Conservation (phyloP, 768 basidiomycete genomes). For the Hirschioporus abietinus region DNA sequence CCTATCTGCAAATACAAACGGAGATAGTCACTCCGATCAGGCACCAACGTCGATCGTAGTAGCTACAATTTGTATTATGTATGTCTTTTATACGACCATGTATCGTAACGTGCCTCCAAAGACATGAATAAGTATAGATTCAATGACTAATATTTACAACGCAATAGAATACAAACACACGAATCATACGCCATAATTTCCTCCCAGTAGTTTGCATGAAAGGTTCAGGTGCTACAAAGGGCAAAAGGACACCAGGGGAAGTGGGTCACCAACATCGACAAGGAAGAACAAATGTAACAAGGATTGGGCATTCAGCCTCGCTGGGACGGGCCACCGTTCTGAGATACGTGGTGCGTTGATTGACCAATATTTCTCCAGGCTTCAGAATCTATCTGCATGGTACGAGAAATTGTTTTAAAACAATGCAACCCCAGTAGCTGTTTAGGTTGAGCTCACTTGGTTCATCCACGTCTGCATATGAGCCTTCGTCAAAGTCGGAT, state of each 20-base stretch:
- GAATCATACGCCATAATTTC: neutral
- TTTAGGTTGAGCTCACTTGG: conserved; percentile 1
- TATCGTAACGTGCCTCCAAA: too few relatives aligned
- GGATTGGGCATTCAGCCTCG: neutral
- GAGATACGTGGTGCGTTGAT: neutral
- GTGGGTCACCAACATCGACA: neutral
- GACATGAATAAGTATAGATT: neutral
- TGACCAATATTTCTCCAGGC: neutral
- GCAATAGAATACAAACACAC: neutral
- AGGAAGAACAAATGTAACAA: neutral
- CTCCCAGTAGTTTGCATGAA: neutral
- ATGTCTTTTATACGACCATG: too few relatives aligned
- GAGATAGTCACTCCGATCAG: neutral
- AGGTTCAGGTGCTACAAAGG: neutral
- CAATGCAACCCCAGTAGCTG: neutral
- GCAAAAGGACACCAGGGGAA: neutral
- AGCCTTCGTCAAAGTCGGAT: conserved; percentile 28
- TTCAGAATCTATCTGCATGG: neutral
- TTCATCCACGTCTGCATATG: conserved; percentile 37
- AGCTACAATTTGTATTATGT: too few relatives aligned
- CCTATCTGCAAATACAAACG: neutral
- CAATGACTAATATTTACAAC: neutral
- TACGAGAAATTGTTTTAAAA: neutral
- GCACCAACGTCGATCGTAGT: neutral
- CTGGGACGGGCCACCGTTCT: neutral